Evolutionary conservation across 805 yeast genomes (phyloP).

Genomic region (Candida tallmaniae): DNA sequence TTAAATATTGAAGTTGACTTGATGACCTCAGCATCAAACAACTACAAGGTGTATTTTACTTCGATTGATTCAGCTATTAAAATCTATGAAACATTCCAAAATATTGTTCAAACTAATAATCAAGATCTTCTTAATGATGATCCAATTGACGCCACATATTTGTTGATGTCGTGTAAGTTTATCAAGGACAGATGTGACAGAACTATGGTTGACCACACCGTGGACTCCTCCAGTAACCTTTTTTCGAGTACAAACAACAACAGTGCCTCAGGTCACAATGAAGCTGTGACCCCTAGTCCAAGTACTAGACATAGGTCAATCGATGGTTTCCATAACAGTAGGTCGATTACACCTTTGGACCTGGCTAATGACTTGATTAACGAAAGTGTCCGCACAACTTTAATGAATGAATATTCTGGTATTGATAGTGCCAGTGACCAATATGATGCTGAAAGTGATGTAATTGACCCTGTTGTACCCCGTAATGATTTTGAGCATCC

Average conservation of each 20-base stretch:
- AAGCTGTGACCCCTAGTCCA: slow-evolving; percentile 4
- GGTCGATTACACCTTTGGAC: slow-evolving; percentile 5
- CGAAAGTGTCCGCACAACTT: slow-evolving; percentile 2
- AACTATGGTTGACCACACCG: slow-evolving; percentile 9
- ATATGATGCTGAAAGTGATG: slow-evolving; percentile 1
- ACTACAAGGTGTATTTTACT: slow-evolving; percentile 29
- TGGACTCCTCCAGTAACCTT: background rate
- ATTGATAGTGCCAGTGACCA: slow-evolving; percentile 1
- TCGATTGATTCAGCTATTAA: slow-evolving; percentile 45
- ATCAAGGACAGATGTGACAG: slow-evolving; percentile 37
- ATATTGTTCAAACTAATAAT: slow-evolving; percentile 19
- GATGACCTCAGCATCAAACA: slow-evolving; percentile 30
- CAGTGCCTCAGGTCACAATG: slow-evolving; percentile 6
- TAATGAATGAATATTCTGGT: slow-evolving; percentile 4
- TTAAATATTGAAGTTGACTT: slow-evolving; percentile 29
- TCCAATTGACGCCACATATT: slow-evolving; percentile 6
- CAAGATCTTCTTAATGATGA: slow-evolving; percentile 14
- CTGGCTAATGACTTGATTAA: slow-evolving; percentile 9
- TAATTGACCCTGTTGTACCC: background rate
- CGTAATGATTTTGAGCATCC: background rate
- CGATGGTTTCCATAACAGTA: too few species aligned
- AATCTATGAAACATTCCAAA: slow-evolving; percentile 31
- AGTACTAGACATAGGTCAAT: background rate
- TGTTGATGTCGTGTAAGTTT: slow-evolving; percentile 14
- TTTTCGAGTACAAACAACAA: background rate